Base-by-base conservation (phyloP, 805 yeast genomes). In the Myxozyma neotropica region DNA sequence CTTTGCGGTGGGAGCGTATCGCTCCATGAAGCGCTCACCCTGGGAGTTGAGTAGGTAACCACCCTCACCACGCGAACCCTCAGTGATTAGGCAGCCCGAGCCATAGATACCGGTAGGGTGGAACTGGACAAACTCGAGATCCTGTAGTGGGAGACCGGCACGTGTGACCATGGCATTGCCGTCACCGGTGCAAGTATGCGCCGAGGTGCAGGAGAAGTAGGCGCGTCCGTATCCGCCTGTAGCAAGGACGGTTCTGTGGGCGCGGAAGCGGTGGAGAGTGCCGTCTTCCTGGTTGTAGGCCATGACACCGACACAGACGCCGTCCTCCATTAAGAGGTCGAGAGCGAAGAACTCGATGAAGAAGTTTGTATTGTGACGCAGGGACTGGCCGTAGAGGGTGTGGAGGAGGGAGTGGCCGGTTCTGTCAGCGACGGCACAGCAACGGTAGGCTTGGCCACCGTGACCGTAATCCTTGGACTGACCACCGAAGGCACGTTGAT, bases 11-110 rank as follows among this genome's bases (percentile, higher is more conserved):
- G 99, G 99, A 58, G 99, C 99, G 74, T 93, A 93, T 78, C 99
- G 87, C 82, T 93, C 99, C 99, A 93, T 93, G 78, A 93, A 93
- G 78, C 99, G 87, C 81, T 93, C 99, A 83, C 99, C 99, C 80
- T 94, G 96, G 68, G 91, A 84, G 83, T 93, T 93, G 66, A 93
- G 82, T 75, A 93, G 81, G 83, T 84, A 94, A 67, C 99, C 99
- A 85, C 99, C 99, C 82, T 94, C 99, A 83, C 99, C 99, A 82
- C 99, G 88, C 68, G 97, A 96, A 80, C 99, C 99, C 80, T 94
- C 99, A 58, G 99, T 94, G 76, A 94, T 94, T 80, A 93, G 81
- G 82, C 98, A 94, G 67, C 99, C 99, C 42, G 98, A 90, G 61
- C 99, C 99, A 77, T 93, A 93, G 77, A 93, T 94, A 83, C 99